Evolutionary conservation across 371 early-diverging fungal genomes (phyloP), one percentile per base, ranked within the genome.

Genomic region (Capniomyces stellatus): DNA sequence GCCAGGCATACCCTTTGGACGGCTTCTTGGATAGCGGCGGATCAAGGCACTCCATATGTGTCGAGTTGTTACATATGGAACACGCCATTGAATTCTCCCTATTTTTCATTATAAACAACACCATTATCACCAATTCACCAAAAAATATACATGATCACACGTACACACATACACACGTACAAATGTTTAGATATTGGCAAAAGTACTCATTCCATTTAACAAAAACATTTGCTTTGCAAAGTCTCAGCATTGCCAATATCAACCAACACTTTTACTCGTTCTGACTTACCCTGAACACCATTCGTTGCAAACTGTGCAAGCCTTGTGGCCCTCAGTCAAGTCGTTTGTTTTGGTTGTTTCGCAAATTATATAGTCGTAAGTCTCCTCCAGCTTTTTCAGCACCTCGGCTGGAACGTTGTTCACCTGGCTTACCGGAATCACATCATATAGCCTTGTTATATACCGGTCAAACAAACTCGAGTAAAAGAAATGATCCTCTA

Each of bases 391-490:
- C 30, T 81, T 78, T n/a, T 71, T 71, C 22, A 76, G 69, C 19
- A 85, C 76, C 30, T 80, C 73, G 18, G 70, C 70, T 10, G 90
- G 90, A 18, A 87, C 79, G 56, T 89, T 89, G 51, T 78, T 81
- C 35, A 87, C 81, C 2, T 75, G 62, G 42, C 77, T 74, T 25
- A 81, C 75, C 1, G 92, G 87, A 1, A 90, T 64, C 2, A 89
- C 83, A 57, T 91, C 92, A 62, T 85, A 90, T 19, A 87, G 71
- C 18, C 88, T 81, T 48, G 80, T 83, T 39, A 84, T 89, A 66
- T 85, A 89, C 23, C 89, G 76, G 61, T 91, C 92, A 59, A 82
- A 91, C 22, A 90, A 71, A 59, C 85, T 87, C 54, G 74, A 68
- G 62, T 83, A 91, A 59, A 82, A 89, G 62, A 88, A 91, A 60